These are phyloP conservation scores for Mycena venus DNA, from an alignment of 768 basidiomycete species.

Conservation along the genomic window DNA sequence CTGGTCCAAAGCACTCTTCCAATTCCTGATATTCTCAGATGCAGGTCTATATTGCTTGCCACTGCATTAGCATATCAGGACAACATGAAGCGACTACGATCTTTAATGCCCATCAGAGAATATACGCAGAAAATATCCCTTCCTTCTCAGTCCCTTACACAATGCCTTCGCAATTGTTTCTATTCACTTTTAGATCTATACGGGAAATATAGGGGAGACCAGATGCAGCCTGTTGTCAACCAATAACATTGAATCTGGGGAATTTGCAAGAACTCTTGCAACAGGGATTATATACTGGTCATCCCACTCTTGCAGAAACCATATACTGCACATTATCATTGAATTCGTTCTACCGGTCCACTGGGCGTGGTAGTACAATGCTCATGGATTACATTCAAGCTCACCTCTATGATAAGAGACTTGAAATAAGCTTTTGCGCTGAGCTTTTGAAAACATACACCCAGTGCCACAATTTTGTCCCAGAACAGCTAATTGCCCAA, in stretches of 20 bases:
- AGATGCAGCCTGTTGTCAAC: neutral
- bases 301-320: neutral
- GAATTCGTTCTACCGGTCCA: neutral
- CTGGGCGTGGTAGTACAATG: neutral
- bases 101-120: neutral
- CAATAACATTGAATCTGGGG: neutral
- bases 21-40: neutral
- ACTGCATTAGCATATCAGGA: neutral
- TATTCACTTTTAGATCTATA: neutral
- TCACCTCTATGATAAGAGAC: neutral
- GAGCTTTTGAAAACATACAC: neutral
- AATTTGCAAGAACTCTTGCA: neutral
- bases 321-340: neutral
- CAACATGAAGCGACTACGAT: neutral
- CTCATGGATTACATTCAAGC: neutral
- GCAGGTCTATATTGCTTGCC: too few species aligned
- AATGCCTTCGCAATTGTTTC: neutral
- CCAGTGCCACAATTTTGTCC: neutral
- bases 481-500: too few species aligned
- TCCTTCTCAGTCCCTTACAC: neutral
- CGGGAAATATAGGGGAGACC: neutral
- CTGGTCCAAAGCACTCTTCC: neutral
- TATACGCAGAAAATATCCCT: neutral
- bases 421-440: neutral
- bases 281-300: neutral